These are phyloP conservation scores for Microsporum audouinii DNA, from an alignment of 2,329 filamentous ascomycete genomes.

Conservation along the genomic window DNA sequence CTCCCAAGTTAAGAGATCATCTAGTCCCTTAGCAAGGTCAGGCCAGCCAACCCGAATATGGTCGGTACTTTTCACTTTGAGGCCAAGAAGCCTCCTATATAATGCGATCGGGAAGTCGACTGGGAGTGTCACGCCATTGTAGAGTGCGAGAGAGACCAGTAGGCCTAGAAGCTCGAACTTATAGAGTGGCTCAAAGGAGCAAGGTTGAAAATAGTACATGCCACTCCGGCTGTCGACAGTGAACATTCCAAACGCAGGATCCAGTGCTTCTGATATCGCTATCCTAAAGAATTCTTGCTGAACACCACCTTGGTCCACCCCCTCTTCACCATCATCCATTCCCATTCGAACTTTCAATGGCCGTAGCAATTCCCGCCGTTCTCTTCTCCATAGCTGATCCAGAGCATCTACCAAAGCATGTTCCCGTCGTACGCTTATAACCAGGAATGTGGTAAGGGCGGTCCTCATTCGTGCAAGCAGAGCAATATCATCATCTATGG, in stretches of 20 bases:
- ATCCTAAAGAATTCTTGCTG: slow-evolving; percentile 94
- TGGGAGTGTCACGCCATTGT: slow-evolving; percentile 84
- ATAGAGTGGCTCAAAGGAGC: slow-evolving; percentile 70
- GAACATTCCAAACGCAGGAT: slow-evolving; percentile 67
- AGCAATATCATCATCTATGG: slow-evolving; percentile 47
- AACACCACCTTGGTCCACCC: slow-evolving; percentile 85
- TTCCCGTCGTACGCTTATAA: slow-evolving; percentile 57
- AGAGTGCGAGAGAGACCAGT: slow-evolving; percentile 78
- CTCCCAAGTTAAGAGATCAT: slow-evolving; percentile 62
- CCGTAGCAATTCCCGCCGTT: slow-evolving; percentile 67
- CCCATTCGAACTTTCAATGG: slow-evolving; percentile 83
- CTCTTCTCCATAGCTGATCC: slow-evolving; percentile 78
- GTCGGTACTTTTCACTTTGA: slow-evolving; percentile 57
- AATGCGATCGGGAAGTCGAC: slow-evolving; percentile 77
- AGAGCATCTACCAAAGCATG: slow-evolving; percentile 62
- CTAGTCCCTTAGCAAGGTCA: slow-evolving; percentile 62
- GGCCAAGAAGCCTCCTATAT: slow-evolving; percentile 65
- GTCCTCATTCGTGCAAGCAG: slow-evolving; percentile 53
- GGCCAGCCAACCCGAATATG: slow-evolving; percentile 85
- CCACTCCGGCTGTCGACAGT: slow-evolving; percentile 57
- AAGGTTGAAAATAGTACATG: slow-evolving; percentile 80
- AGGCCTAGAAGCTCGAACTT: slow-evolving; percentile 84
- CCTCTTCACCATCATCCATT: slow-evolving; percentile 71
- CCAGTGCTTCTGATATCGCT: slow-evolving; percentile 65
- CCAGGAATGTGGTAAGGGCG: slow-evolving; percentile 58